Evolutionary conservation across 148 eudicot genomes (phyloP), one percentile per base, ranked within the genome.

Genomic region (Cornus controversa): DNA sequence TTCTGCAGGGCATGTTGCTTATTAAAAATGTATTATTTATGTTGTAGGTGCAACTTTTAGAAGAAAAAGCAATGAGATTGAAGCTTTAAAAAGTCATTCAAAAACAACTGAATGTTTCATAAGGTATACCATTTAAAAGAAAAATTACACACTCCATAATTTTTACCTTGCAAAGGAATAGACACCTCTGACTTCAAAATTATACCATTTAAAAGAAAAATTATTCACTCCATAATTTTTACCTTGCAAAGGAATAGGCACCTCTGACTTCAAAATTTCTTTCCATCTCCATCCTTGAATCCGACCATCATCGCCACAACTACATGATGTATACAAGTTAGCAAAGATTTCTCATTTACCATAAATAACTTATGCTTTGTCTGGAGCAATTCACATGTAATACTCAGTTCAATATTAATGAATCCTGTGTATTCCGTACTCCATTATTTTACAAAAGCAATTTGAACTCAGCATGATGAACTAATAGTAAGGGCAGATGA

Each of bases 231-330:
- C 67, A 73, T 1, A 47, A 2, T 1, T n/a, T 76, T 54, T 79
- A 91, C 95, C 93, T 86, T 77, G 85, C 42, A 73, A 67, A 72
- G 84, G 70, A 42, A 47, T n/a, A n/a, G n/a, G n/a, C n/a, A n/a
- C 81, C 77, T 88, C 89, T 16, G 86, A 66, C 22, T 74, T 80
- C 66, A 80, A 79, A 57, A 93, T 80, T 62, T 93, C 93, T 80
- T 88, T 86, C 98, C 98, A 96, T 74, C 85, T 93, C 99, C 99
- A 96, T 64, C 99, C 99, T 63, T 85, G 85, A 83, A 93, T 86
- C 75, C 87, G 88, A 31, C 99, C 99, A 92, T 96, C 99, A 80
- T 96, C 99, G 65, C 99, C 99, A 79, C 99, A 96, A 72, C 99
- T 96, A 83, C 78, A 89, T 47, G 37, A 82, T 29, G 45, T 6